Percentiles rank a stretch among this genome's conserved stretches.
These are phyloP conservation scores for Saturnispora halmiae DNA, from an alignment of 805 yeast genomes.

Conservation along the genomic window DNA sequence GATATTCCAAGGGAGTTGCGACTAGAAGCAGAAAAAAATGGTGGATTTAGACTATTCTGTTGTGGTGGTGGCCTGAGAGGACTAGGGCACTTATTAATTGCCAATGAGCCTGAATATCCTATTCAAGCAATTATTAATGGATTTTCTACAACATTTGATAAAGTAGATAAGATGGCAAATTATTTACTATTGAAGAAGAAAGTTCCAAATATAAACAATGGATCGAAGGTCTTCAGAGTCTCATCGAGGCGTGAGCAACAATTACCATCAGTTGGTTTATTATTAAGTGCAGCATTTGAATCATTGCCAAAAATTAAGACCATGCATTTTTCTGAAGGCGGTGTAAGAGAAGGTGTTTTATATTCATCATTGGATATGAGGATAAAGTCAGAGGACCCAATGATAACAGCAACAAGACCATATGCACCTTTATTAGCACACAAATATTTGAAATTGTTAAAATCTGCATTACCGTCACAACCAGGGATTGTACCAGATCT, in stretches of 20 bases:
- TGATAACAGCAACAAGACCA: slow-evolving; percentile 58
- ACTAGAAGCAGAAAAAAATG: slow-evolving; percentile 42
- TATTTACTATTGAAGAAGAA: slow-evolving; percentile 40
- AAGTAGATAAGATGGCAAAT: slow-evolving; percentile 43
- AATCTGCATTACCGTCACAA: slow-evolving; percentile 45
- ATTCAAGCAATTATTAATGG: slow-evolving; percentile 65
- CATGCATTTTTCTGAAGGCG: slow-evolving; percentile 66
- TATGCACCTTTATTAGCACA: slow-evolving; percentile 59
- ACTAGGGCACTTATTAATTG: slow-evolving; percentile 50
- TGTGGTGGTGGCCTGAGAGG: slow-evolving; percentile 74
- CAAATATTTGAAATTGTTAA: slow-evolving; percentile 45
- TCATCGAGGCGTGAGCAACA: slow-evolving; percentile 59
- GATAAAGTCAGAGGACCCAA: slow-evolving; percentile 58
- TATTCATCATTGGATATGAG: slow-evolving; percentile 52
- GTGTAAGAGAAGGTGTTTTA: slow-evolving; percentile 67
- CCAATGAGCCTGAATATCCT: slow-evolving; percentile 47
- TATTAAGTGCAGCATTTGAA: slow-evolving; percentile 54
- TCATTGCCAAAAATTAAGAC: slow-evolving; percentile 52
- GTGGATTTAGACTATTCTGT: slow-evolving; percentile 55
- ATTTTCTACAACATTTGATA: slow-evolving; percentile 47
- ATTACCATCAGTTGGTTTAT: slow-evolving; percentile 58
- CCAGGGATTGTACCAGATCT: slow-evolving; percentile 44
- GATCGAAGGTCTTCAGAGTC: slow-evolving; percentile 41
- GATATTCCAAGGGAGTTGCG: slow-evolving; percentile 43
- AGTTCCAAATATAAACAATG: slow-evolving; percentile 32